Percentiles rank a stretch among this genome's conserved stretches.
Conservation (phyloP, 352 stramenopile genomes). For the Globisporangium yorkense region DNA sequence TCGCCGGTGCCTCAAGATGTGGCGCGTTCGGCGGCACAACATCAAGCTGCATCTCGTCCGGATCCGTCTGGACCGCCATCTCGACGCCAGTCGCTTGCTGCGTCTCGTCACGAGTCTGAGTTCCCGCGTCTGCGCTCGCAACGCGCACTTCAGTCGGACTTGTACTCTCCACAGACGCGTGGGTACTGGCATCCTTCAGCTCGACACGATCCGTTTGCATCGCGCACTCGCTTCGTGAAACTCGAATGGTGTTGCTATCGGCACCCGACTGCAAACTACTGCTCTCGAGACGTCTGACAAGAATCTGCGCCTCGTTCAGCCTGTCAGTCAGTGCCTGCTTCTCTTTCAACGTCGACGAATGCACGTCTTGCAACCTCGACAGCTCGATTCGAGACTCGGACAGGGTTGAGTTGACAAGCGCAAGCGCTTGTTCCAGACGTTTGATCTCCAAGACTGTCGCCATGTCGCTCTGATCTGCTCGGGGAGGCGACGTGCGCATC, state of each 20-base stretch:
- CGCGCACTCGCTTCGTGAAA: slow-evolving; percentile 5
- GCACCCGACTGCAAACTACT: slow-evolving; percentile 3
- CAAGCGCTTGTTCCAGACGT: slow-evolving; percentile 33
- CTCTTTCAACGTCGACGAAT: slow-evolving; percentile 34
- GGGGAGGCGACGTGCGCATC: background rate
- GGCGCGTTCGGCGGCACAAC: background rate
- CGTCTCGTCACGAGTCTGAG: slow-evolving; percentile 1
- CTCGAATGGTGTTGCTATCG: slow-evolving; percentile 7
- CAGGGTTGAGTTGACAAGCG: slow-evolving; percentile 37
- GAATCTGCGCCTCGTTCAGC: slow-evolving; percentile 20
- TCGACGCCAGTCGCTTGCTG: background rate
- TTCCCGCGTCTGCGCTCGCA: background rate
- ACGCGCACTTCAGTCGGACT: background rate
- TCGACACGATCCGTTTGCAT: slow-evolving; percentile 11
- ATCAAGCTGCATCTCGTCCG: background rate
- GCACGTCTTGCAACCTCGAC: slow-evolving; percentile 29
- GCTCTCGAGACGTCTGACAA: slow-evolving; percentile 14
- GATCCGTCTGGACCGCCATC: slow-evolving; percentile 2
- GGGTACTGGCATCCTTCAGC: slow-evolving; percentile 8
- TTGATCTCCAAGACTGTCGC: slow-evolving; percentile 29
- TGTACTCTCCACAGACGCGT: background rate
- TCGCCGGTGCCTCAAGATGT: background rate
- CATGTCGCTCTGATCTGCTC: slow-evolving; percentile 2
- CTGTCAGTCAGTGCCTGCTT: slow-evolving; percentile 37
- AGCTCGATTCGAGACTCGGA: slow-evolving; percentile 34